Evolutionary conservation across 805 yeast species (phyloP).

Genomic region (Hanseniaspora nectarophila): DNA sequence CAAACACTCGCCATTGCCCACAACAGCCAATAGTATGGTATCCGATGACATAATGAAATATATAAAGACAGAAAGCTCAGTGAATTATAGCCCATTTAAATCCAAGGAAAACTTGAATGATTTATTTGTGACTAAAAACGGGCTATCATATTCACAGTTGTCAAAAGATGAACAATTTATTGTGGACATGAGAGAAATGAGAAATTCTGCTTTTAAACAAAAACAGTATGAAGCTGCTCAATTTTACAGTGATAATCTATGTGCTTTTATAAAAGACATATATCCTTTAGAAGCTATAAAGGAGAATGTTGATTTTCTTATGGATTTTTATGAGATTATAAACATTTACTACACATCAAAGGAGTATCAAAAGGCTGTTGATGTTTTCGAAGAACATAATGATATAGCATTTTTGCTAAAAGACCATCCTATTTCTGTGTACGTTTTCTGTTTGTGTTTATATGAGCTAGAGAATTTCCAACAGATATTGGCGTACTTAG

Average conservation of each 20-base stretch:
- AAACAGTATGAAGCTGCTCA: conserved; percentile 86
- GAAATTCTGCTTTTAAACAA: conserved; percentile 29
- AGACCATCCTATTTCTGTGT: conserved; percentile 61
- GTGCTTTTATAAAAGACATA: conserved; percentile 72
- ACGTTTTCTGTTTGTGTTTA: conserved; percentile 32
- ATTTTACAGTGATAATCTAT: conserved; percentile 80
- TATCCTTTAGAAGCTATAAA: conserved; percentile 38
- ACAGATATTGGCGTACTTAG: conserved; percentile 76
- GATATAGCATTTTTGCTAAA: conserved; percentile 54
- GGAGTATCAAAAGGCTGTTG: conserved; percentile 53
- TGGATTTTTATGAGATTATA: conserved; percentile 7
- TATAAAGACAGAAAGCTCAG: background rate
- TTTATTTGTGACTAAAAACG: background rate
- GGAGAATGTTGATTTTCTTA: background rate
- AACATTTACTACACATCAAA: background rate
- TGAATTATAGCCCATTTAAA: background rate
- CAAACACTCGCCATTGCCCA: background rate
- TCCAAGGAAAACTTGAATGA: background rate
- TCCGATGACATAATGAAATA: background rate
- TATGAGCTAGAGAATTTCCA: conserved; percentile 68
- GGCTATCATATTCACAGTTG: background rate
- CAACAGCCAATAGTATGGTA: background rate
- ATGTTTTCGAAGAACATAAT: conserved; percentile 47
- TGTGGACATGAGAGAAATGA: background rate
- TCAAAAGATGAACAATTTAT: background rate